Evolutionary conservation across 345 rosid genomes (phyloP), one percentile per base, ranked within the genome.

Genomic region (Arabidopsis thaliana): DNA sequence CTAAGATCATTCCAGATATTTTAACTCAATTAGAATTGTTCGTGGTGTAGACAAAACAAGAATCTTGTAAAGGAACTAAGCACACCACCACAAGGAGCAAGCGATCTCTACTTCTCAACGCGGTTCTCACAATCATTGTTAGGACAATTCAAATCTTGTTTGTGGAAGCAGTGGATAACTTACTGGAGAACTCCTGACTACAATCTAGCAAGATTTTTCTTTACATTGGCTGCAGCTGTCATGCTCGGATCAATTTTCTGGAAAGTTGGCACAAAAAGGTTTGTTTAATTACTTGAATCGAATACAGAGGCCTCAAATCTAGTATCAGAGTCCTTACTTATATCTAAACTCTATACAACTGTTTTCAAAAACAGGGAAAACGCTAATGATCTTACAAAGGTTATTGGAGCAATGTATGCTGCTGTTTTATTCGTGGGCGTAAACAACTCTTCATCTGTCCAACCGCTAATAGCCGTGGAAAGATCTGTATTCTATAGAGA

Each of bases 101-200:
- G 48, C 12, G 88, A 87, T 77, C 82, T 89, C 51, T 72, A 83
- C 45, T 89, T 89, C 72, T 34, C 84, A 2, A 65, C 83, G 16
- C 82, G 73, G 36, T 89, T 78, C 52, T 84, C 90, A 16, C 88
- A 87, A 49, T 67, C 89, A 8, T 24, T 66, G 4, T 85, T 69
- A 74, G 90, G 89, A 10, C 90, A 89, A 63, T 86, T 86, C 84
- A 86, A 84, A 73, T 84, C 83, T 53, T 87, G 93, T 78, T 41
- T 86, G 1, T 90, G 93, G 96, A 88, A 88, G 67, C 89, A 85
- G 49, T 84, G 86, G 89, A 80, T 85, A 80, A 86, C 90, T 61
- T 86, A 85, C 23, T 90, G 96, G 96, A 84, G 96, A 81, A 90
- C 87, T 70, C 91, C 93, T 13, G 88, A 87, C 32, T 87, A 87